Evolutionary conservation across 495 filamentous ascomycete species (phyloP).

Genomic region (Collariella sp.): DNA sequence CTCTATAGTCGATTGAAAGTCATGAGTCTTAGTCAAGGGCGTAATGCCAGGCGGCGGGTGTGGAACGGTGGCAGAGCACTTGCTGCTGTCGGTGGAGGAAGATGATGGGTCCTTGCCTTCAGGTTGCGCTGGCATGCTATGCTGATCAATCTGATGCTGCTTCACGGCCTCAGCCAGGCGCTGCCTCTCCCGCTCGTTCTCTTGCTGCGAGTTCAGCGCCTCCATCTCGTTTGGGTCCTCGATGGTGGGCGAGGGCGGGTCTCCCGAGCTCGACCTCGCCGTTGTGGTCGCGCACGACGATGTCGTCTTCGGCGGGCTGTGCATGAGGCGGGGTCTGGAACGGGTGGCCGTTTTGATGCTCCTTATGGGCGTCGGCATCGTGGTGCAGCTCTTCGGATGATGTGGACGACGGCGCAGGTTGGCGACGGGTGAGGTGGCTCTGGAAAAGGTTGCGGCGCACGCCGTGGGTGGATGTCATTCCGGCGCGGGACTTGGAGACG

Average conservation of each 20-base stretch:
- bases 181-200: conserved; percentile 41
- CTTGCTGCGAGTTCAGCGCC: conserved; percentile 37
- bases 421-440: conserved; percentile 58
- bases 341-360: conserved; percentile 1
- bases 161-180: conserved; percentile 46
- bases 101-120: conserved; percentile 43
- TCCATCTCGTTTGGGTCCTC: conserved; percentile 46
- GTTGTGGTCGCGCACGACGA: conserved; percentile 66
- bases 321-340: not conserved
- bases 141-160: conserved; percentile 52
- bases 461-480: conserved; percentile 6
- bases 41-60: not conserved
- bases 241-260: conserved; percentile 48
- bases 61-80: not conserved
- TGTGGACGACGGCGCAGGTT: conserved; percentile 43
- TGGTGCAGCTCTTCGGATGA: conserved; percentile 28
- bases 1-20: conserved; percentile 39
- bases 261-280: conserved; percentile 63
- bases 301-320: conserved; percentile 50
- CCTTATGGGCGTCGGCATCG: conserved; percentile 25
- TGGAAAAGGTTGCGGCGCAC: conserved; percentile 71
- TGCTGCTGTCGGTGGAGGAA: not conserved
- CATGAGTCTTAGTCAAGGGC: conserved; percentile 1
- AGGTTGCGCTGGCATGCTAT: conserved; percentile 54
- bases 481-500: conserved; percentile 5